These are phyloP conservation scores for Theobroma grandiflorum DNA, from an alignment of 441 rosid species.

Conservation along the genomic window DNA sequence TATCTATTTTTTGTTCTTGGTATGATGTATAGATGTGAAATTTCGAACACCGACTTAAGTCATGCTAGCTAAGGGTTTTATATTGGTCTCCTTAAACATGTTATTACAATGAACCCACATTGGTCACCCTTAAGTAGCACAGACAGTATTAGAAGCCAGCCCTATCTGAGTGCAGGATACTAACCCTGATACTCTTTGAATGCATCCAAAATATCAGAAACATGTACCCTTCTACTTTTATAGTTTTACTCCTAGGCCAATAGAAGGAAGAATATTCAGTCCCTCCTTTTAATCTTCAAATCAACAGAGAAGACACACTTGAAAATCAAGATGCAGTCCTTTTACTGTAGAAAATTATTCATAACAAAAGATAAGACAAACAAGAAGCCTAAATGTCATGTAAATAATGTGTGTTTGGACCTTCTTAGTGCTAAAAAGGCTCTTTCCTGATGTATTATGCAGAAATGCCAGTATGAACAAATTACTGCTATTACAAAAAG, in stretches of 20 bases:
- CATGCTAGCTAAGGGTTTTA: not conserved
- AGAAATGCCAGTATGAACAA: no score
- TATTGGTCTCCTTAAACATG: not conserved
- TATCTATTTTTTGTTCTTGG: not conserved
- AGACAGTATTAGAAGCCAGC: not conserved
- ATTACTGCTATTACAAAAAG: no score
- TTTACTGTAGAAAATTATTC: not conserved
- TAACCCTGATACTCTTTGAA: not conserved
- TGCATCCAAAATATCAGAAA: not conserved
- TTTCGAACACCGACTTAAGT: not conserved
- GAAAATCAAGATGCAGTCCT: not conserved
- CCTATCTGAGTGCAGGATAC: not conserved
- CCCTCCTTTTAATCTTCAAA: conserved; percentile 14
- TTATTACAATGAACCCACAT: not conserved
- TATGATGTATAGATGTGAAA: not conserved
- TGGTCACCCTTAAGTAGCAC: not conserved
- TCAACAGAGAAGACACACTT: not conserved
- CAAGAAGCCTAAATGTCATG: not conserved
- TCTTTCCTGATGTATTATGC: no score
- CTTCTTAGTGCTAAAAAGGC: not conserved
- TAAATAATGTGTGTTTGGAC: not conserved
- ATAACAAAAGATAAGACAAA: not conserved
- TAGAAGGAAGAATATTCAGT: not conserved
- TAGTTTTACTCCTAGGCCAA: not conserved
- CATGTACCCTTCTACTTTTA: conserved; percentile 9